Conservation (phyloP, 805 yeast genomes). For the Brettanomyces nanus region DNA sequence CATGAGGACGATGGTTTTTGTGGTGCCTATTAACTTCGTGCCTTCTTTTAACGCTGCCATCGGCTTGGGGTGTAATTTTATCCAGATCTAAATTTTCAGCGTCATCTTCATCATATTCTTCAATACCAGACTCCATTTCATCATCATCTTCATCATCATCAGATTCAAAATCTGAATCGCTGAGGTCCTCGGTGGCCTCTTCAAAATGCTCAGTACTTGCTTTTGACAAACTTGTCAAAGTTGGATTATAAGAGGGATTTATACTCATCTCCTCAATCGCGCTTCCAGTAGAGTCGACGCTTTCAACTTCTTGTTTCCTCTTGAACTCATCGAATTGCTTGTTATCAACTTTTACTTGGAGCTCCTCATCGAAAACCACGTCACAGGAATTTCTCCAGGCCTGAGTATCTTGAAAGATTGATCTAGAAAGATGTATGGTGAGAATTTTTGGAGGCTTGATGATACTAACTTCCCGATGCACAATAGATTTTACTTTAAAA, state of each 20-base stretch:
- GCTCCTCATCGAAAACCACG: conserved; percentile 52
- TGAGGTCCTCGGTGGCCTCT: conserved; percentile 14
- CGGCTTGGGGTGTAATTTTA: no score
- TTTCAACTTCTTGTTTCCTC: conserved; percentile 4
- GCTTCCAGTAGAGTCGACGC: conserved; percentile 16
- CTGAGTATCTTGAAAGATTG: conserved; percentile 60
- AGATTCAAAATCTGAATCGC: background rate
- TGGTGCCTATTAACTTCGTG: background rate
- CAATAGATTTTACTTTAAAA: conserved; percentile 45
- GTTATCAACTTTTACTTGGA: conserved; percentile 36
- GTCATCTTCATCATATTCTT: background rate
- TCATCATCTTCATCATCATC: background rate
- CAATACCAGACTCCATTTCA: background rate
- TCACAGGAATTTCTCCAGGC: conserved; percentile 69
- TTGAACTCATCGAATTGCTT: conserved; percentile 11
- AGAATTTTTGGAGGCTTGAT: conserved; percentile 63
- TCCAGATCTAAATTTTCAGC: background rate
- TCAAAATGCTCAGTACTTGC: conserved; percentile 12
- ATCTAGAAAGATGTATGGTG: conserved; percentile 79
- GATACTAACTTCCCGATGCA: conserved; percentile 56
- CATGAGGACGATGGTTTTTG: background rate
- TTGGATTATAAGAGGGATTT: conserved; percentile 5
- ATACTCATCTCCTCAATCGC: conserved; percentile 11
- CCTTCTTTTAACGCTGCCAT: no score
- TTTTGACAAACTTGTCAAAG: conserved; percentile 2